phyloP scores from a whole-genome alignment of 179 eudicot genomes.

The Heliamphora pulchella region DNA sequence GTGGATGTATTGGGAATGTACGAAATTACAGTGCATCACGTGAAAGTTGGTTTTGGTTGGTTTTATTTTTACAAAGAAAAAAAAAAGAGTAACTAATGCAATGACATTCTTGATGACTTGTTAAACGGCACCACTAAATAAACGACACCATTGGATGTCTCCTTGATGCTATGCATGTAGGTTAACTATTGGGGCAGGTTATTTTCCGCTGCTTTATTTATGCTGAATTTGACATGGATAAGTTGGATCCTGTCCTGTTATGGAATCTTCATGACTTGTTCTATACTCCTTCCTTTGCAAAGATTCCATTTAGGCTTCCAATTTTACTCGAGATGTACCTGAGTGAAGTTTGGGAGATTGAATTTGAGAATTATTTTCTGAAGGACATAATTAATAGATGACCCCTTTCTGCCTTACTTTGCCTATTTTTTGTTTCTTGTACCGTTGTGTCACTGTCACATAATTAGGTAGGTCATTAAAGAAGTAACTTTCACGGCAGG shows the following conservation, averaged over 20 bases:
- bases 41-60: too few species aligned
- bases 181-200: neutral
- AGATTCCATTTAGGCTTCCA: neutral
- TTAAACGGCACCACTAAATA: too few species aligned
- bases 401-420: neutral
- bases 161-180: conserved; percentile 7
- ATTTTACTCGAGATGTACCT: neutral
- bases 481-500: neutral
- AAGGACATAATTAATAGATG: neutral
- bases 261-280: neutral
- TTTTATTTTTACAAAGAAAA: too few species aligned
- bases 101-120: too few species aligned
- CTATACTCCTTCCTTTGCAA: neutral
- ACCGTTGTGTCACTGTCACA: neutral
- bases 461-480: neutral
- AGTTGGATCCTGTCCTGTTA: neutral
- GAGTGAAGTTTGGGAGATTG: neutral
- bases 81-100: too few species aligned
- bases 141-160: neutral
- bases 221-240: neutral
- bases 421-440: neutral
- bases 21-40: too few species aligned
- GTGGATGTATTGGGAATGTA: too few species aligned
- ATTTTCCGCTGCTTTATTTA: neutral
- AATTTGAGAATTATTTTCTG: conserved; percentile 2